Evolutionary conservation across 305 asterid genomes (phyloP).

Genomic region (Fraxinus sp.): DNA sequence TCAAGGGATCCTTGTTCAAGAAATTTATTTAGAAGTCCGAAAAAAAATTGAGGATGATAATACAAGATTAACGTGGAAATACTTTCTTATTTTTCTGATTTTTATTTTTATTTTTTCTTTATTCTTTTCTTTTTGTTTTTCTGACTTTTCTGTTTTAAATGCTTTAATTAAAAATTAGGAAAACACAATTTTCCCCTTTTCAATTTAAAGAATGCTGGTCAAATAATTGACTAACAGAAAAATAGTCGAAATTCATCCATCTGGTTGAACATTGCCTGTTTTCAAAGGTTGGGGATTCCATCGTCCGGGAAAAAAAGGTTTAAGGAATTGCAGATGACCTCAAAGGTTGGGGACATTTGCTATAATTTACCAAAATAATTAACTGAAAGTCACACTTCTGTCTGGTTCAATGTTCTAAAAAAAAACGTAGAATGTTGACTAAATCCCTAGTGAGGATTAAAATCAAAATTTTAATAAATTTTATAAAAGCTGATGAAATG

Average conservation of each 20-base stretch:
- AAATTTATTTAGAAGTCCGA: not conserved
- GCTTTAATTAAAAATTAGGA: not conserved
- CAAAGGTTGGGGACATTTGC: not conserved
- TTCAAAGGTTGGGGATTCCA: not conserved
- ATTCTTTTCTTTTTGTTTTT: too few species aligned
- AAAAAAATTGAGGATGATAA: too few species aligned
- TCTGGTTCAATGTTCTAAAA: not conserved
- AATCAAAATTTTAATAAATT: too few species aligned
- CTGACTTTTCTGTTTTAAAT: not conserved
- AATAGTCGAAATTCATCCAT: not conserved
- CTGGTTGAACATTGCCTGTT: not conserved
- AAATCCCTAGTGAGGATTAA: too few species aligned
- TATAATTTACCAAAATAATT: not conserved
- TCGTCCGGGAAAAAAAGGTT: not conserved
- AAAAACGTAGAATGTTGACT: too few species aligned
- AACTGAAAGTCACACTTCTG: not conserved
- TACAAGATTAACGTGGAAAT: too few species aligned
- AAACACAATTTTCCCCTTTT: not conserved
- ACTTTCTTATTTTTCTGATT: too few species aligned
- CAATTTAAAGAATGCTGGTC: not conserved
- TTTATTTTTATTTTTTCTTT: too few species aligned
- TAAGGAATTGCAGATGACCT: not conserved
- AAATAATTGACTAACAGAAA: not conserved
- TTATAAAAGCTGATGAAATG: too few species aligned
- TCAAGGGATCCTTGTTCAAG: not conserved